A percentile compares a stretch with the other conserved stretches of the same genome.
These are phyloP conservation scores for Paraconiothyrium sp. DNA, from an alignment of 2,329 filamentous ascomycete genomes.

Conservation along the genomic window DNA sequence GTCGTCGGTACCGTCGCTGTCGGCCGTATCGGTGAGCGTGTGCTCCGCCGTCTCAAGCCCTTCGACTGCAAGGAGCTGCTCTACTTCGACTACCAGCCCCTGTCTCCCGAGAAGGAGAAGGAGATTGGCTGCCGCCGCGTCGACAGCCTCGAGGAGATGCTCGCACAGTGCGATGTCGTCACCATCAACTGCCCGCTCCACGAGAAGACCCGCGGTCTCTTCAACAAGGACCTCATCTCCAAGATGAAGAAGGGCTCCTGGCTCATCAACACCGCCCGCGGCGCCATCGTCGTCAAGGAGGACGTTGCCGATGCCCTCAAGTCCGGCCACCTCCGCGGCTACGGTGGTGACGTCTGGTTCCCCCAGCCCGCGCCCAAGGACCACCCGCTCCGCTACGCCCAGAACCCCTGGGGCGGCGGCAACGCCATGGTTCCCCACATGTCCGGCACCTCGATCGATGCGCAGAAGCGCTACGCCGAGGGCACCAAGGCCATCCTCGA, in stretches of 20 bases:
- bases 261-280: constrained; percentile 98
- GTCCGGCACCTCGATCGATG: constrained; percentile 98
- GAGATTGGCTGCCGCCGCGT: constrained; percentile 96
- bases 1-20: constrained; percentile 97
- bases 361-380: constrained; percentile 94
- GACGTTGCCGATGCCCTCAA: constrained; percentile 95
- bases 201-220: constrained; percentile 94
- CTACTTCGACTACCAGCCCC: constrained; percentile 99
- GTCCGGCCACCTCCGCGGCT: constrained; percentile 87
- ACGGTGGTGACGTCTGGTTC: constrained; percentile 94
- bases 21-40: constrained; percentile 97
- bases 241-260: constrained; percentile 99
- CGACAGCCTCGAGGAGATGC: constrained; percentile 88
- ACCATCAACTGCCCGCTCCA: constrained; percentile 99
- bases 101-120: constrained; percentile 83
- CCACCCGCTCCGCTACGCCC: constrained; percentile 89
- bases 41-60: constrained; percentile 91
- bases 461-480: constrained; percentile 84
- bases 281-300: constrained; percentile 99
- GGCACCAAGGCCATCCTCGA: constrained; percentile 90
- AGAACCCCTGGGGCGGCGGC: constrained; percentile 94
- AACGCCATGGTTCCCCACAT: constrained; percentile 99
- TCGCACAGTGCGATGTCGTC: constrained; percentile 93
- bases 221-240: constrained; percentile 97
- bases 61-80: constrained; percentile 99